Evolutionary conservation across 192 early-diverging fungal genomes (phyloP).

Genomic region (Anaeromyces robustus): DNA sequence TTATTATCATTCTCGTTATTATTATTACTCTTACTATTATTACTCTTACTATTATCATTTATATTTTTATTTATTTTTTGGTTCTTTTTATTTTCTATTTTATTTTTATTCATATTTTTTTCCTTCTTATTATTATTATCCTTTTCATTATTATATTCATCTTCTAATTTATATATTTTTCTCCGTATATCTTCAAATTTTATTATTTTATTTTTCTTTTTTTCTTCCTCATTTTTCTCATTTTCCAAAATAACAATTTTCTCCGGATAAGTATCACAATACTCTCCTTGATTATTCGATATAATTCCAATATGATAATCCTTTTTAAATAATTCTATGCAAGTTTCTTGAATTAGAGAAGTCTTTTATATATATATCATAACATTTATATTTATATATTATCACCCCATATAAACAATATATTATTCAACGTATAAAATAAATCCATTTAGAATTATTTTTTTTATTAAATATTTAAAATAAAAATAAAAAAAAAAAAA

Average conservation of each 20-base stretch:
- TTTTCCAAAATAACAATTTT: not conserved
- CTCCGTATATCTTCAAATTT: not conserved
- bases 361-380: no score
- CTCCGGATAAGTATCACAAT: not conserved
- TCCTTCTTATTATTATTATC: not conserved
- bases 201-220: not conserved
- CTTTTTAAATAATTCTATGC: not conserved
- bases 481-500: no score
- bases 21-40: no score
- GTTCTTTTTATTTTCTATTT: no score
- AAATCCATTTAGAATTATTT: no score
- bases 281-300: not conserved
- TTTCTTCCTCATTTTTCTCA: not conserved
- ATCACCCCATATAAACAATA: no score
- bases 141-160: not conserved
- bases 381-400: no score
- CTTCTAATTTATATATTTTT: not conserved
- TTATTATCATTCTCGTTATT: not conserved
- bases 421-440: no score
- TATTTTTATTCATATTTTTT: no score
- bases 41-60: no score
- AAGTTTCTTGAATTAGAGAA: not conserved
- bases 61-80: no score
- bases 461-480: no score
- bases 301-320: not conserved